Evolutionary conservation across 164 flowering plant species (phyloP), one percentile per base, ranked within the genome.

Genomic region (Echeveria elegans): DNA sequence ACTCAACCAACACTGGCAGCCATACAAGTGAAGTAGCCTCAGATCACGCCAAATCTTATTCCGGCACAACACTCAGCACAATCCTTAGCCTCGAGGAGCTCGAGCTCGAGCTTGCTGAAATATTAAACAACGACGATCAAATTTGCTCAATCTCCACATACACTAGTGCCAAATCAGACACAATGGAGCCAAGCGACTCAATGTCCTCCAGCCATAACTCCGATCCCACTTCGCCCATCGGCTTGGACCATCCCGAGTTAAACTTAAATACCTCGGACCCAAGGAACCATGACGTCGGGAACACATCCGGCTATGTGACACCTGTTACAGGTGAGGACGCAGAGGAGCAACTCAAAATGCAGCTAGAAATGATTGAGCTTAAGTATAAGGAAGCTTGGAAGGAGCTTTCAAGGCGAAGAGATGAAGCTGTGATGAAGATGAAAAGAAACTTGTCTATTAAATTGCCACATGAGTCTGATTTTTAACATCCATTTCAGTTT

Each of bases 291-390:
- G n/a, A n/a, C n/a, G n/a, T n/a, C n/a, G n/a, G n/a, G n/a, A n/a
- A n/a, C 12, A 23, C 58, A 10, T 50, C 72, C 21, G 74, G 77
- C 63, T 58, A 68, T 65, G 41, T 66, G 28, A 77, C 83, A 26
- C 67, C 75, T 64, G 45, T 69, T n/a, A n/a, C n/a, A 31, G 74
- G 66, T 18, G 67, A 60, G 14, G 75, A 69, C 14, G 77, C 72
- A 18, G 79, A 75, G 38, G 76, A 71, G 45, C 78, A 83, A 71
- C 29, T 85, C 59, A 70, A 70, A 73, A 6, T 56, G 67, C 89
- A 84, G 75, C 66, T 87, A 50, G 78, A 79, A 68, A 66, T 73
- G 66, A 87, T 87, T 28, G 84, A 87, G 6, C 64, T 72, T 63
- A 77, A 83, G 65, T 87, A 81, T 71, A 75, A 78, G 41, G 78